These are phyloP conservation scores for Scheffersomyces lignicola DNA, from an alignment of 1,139 yeast genomes.

Conservation along the genomic window DNA sequence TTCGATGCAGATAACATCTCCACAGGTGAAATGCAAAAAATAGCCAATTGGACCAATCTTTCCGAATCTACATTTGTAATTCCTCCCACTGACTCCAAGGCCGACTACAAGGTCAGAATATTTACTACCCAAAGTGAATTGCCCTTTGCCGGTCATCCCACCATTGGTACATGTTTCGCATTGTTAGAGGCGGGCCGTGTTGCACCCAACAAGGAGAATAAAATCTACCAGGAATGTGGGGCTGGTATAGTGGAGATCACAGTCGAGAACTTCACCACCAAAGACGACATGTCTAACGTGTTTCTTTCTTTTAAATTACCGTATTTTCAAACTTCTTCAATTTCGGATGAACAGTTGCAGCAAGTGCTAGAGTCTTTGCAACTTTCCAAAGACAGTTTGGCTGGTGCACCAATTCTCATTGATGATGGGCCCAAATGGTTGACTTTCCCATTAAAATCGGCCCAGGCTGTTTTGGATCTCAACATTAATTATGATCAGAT, in stretches of 20 bases:
- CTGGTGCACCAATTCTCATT: constrained; percentile 20
- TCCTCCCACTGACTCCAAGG: constrained; percentile 30
- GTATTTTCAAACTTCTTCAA: constrained; percentile 19
- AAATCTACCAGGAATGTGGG: constrained; percentile 41
- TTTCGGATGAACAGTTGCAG: constrained; percentile 15
- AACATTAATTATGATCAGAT: constrained; percentile 28
- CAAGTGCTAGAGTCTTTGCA: constrained; percentile 21
- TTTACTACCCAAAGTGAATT: constrained; percentile 47
- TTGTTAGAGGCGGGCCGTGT: constrained; percentile 31
- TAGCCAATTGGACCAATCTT: constrained; percentile 57
- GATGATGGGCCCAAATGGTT: constrained; percentile 48
- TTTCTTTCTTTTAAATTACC: constrained; percentile 24
- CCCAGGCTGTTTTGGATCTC: constrained; percentile 26
- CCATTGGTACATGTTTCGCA: constrained; percentile 51
- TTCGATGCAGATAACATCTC: constrained; percentile 32
- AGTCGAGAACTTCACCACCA: constrained; percentile 9
- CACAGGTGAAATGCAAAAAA: constrained; percentile 39
- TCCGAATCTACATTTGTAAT: constrained; percentile 56
- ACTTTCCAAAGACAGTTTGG: constrained; percentile 4
- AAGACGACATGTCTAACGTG: constrained; percentile 9
- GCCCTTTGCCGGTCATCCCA: constrained; percentile 65
- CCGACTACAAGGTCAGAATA: constrained; percentile 49
- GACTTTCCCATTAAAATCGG: constrained; percentile 27
- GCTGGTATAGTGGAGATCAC: constrained; percentile 41
- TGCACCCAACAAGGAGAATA: constrained; percentile 20